These are phyloP conservation scores for Sonneratia caseolaris DNA, from an alignment of 345 rosid genomes.

Conservation along the genomic window DNA sequence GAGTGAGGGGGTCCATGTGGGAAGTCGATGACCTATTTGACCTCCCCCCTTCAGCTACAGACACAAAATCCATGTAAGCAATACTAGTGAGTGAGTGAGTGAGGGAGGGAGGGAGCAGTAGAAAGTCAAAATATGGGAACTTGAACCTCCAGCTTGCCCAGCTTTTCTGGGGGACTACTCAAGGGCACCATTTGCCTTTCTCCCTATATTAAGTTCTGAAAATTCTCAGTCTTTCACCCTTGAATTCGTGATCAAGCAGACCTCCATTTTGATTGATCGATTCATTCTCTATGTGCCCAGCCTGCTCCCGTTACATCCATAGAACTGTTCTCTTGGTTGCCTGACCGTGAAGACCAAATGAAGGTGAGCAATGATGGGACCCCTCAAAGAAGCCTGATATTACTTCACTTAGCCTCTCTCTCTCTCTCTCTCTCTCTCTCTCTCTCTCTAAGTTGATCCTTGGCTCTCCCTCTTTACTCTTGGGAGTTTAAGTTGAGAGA, in stretches of 20 bases:
- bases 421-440: too few species aligned
- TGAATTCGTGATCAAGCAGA: not conserved
- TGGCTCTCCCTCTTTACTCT: too few species aligned
- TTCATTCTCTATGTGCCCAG: too few species aligned
- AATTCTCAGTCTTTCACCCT: not conserved
- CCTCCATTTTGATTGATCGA: not conserved
- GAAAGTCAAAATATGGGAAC: conserved; percentile 37
- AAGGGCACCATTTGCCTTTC: not conserved
- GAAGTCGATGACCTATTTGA: too few species aligned
- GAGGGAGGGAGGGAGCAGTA: too few species aligned
- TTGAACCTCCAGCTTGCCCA: conserved; percentile 19
- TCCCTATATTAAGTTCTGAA: conserved; percentile 11
- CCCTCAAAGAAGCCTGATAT: too few species aligned
- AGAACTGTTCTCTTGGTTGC: not conserved
- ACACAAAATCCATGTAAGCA: too few species aligned
- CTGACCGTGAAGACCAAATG: conserved; percentile 3
- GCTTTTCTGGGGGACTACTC: not conserved
- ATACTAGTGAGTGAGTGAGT: not conserved
- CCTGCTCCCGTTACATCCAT: not conserved
- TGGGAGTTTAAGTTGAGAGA: too few species aligned
- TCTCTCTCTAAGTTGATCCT: too few species aligned
- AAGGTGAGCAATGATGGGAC: conserved; percentile 13
- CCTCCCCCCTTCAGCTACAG: too few species aligned
- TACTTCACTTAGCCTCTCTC: too few species aligned
- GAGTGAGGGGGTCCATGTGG: too few species aligned